These are phyloP conservation scores for Sporisorium graminicola DNA, from an alignment of 1,284 basidiomycete species.

Conservation along the genomic window DNA sequence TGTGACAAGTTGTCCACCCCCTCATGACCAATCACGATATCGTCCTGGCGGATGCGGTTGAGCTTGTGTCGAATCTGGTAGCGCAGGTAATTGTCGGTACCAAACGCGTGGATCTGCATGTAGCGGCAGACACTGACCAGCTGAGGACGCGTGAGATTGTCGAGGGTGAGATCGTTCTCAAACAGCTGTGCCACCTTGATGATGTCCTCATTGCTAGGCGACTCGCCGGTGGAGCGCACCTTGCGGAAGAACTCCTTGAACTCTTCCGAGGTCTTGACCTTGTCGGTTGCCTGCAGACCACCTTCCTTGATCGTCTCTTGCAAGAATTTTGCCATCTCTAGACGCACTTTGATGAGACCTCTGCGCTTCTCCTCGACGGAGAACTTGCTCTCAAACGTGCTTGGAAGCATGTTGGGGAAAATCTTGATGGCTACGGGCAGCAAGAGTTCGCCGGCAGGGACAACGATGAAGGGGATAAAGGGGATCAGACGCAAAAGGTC, in stretches of 20 bases:
- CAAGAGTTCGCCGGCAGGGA: slow-evolving; percentile 98
- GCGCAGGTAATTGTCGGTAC: slow-evolving; percentile 97
- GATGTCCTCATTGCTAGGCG: slow-evolving; percentile 87
- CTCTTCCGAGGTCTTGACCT: slow-evolving; percentile 91
- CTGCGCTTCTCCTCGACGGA: slow-evolving; percentile 89
- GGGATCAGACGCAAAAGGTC: slow-evolving; percentile 93
- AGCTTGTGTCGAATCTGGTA: slow-evolving; percentile 90
- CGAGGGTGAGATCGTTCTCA: slow-evolving; percentile 95
- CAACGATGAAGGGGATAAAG: slow-evolving; percentile 92
- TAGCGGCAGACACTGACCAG: slow-evolving; percentile 91
- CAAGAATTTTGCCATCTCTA: slow-evolving; percentile 99
- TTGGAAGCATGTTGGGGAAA: slow-evolving; percentile 99
- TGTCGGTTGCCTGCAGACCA: slow-evolving; percentile 82
- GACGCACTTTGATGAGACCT: slow-evolving; percentile 90
- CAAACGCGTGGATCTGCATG: slow-evolving; percentile 98
- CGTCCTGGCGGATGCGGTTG: slow-evolving; percentile 87
- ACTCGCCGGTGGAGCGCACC: slow-evolving; percentile 94
- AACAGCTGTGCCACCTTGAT: slow-evolving; percentile 96
- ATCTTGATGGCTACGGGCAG: slow-evolving; percentile 95
- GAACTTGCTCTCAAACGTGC: slow-evolving; percentile 97
- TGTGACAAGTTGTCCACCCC: slow-evolving; percentile 91
- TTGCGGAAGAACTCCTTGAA: slow-evolving; percentile 99
- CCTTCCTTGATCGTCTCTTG: slow-evolving; percentile 97
- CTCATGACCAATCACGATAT: slow-evolving; percentile 87
- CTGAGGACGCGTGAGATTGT: slow-evolving; percentile 96